These are phyloP conservation scores for Xylaria arbuscula DNA, from an alignment of 2,329 filamentous ascomycete species.

Conservation along the genomic window DNA sequence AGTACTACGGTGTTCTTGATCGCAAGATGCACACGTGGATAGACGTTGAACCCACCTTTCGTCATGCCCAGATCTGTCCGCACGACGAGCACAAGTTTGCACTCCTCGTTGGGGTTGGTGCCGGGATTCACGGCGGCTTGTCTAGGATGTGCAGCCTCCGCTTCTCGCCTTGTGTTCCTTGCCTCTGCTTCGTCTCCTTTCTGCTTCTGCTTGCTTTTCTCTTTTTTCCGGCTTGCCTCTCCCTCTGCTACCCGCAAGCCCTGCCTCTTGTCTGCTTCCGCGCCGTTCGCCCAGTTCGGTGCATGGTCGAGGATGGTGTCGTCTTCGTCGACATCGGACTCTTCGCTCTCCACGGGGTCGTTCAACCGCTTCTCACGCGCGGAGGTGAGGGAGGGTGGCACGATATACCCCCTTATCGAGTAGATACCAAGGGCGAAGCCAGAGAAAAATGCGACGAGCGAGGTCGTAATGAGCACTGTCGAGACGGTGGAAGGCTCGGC, in stretches of 20 bases:
- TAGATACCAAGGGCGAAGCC: conserved; percentile 88
- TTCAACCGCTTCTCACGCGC: conserved; percentile 66
- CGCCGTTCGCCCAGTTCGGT: conserved; percentile 73
- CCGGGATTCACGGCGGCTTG: conserved; percentile 49
- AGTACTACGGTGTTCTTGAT: conserved; percentile 4
- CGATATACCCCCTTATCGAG: conserved; percentile 69
- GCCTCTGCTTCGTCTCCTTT: conserved; percentile 34
- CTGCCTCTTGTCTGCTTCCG: conserved; percentile 69
- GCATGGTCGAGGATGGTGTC: conserved; percentile 72
- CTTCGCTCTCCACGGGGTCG: conserved; percentile 75
- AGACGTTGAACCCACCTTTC: conserved; percentile 72
- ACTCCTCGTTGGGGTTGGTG: conserved; percentile 73
- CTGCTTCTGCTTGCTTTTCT: conserved; percentile 49
- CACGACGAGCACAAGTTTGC: conserved; percentile 93
- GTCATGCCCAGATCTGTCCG: conserved; percentile 97
- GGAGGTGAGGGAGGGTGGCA: conserved; percentile 66
- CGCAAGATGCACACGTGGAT: background rate
- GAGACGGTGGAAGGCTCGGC: conserved; percentile 41
- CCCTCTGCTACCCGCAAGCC: conserved; percentile 57
- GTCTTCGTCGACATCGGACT: conserved; percentile 73
- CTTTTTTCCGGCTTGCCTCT: conserved; percentile 33
- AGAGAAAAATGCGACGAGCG: conserved; percentile 76
- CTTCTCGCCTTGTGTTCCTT: conserved; percentile 28
- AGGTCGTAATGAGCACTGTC: conserved; percentile 74
- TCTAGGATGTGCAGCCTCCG: conserved; percentile 31